These are phyloP conservation scores for Zalaria obscura DNA, from an alignment of 2,329 filamentous ascomycete genomes.

Conservation along the genomic window DNA sequence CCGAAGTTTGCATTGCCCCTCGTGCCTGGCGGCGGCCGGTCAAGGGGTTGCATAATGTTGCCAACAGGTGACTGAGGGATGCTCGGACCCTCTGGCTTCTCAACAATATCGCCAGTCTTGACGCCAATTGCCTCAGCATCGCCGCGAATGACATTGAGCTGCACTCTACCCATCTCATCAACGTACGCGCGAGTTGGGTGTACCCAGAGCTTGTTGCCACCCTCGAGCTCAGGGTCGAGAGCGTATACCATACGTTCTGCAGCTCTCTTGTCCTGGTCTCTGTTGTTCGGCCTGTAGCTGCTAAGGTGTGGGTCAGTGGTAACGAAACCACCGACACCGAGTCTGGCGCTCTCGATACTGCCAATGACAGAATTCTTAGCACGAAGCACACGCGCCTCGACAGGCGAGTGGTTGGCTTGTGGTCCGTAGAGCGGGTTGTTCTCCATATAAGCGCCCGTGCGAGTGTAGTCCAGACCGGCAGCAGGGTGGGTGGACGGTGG, in stretches of 20 bases:
- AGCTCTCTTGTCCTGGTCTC: constrained; percentile 17
- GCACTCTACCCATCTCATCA: constrained; percentile 29
- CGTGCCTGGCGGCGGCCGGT: constrained; percentile 7
- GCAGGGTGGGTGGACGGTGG: constrained; percentile 51
- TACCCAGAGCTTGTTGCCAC: constrained; percentile 40
- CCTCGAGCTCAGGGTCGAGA: constrained; percentile 29
- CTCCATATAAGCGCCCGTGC: constrained; percentile 37
- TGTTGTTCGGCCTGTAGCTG: constrained; percentile 23
- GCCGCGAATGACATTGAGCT: constrained; percentile 18
- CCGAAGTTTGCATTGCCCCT: constrained; percentile 13
- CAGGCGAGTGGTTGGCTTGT: constrained; percentile 35
- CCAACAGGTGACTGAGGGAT: not conserved
- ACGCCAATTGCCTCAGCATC: constrained; percentile 18
- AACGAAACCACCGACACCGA: constrained; percentile 32
- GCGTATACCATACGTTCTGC: constrained; percentile 20
- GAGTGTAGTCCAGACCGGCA: constrained; percentile 47
- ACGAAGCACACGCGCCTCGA: constrained; percentile 43
- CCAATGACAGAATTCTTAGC: constrained; percentile 25
- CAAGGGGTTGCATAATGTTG: constrained; percentile 11
- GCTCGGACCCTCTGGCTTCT: not conserved
- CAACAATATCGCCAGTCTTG: constrained; percentile 8
- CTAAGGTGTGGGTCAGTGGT: constrained; percentile 16
- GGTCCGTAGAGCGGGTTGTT: constrained; percentile 50
- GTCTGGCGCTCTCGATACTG: constrained; percentile 16
- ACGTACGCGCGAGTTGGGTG: constrained; percentile 31